These are phyloP conservation scores for Solanum tarijense DNA, from an alignment of 257 asterid species.

Conservation along the genomic window DNA sequence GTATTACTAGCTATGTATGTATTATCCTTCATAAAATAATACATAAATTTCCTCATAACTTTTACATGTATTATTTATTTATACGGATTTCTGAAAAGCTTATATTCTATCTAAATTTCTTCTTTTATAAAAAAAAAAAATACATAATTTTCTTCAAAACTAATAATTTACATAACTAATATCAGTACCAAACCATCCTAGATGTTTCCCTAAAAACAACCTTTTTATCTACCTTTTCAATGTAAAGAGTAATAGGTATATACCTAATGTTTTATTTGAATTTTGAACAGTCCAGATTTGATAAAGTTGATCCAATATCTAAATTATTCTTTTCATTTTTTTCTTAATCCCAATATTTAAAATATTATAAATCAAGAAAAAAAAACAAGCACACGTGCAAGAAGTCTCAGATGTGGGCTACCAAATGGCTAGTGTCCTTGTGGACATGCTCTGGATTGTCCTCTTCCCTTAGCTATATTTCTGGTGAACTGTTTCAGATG, in stretches of 20 bases:
- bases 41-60: too few species aligned
- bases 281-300: not conserved
- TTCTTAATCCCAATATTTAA: not conserved
- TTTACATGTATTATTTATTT: too few species aligned
- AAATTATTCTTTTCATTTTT: not conserved
- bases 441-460: not conserved
- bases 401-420: not conserved
- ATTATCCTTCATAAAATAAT: too few species aligned
- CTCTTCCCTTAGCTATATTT: not conserved
- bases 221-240: not conserved
- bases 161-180: too few species aligned
- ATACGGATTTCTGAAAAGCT: too few species aligned
- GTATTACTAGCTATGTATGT: too few species aligned
- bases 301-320: not conserved
- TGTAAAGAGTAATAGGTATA: not conserved
- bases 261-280: not conserved
- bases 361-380: not conserved
- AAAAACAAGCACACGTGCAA: not conserved
- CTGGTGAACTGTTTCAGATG: not conserved
- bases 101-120: too few species aligned
- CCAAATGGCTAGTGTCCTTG: not conserved
- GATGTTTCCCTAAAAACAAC: not conserved
- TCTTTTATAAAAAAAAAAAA: too few species aligned
- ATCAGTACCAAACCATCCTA: not conserved
- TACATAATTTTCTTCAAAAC: too few species aligned